Evolutionary conservation across 176 grass and related monocot species (phyloP).

Genomic region (Pontederia paniculata): DNA sequence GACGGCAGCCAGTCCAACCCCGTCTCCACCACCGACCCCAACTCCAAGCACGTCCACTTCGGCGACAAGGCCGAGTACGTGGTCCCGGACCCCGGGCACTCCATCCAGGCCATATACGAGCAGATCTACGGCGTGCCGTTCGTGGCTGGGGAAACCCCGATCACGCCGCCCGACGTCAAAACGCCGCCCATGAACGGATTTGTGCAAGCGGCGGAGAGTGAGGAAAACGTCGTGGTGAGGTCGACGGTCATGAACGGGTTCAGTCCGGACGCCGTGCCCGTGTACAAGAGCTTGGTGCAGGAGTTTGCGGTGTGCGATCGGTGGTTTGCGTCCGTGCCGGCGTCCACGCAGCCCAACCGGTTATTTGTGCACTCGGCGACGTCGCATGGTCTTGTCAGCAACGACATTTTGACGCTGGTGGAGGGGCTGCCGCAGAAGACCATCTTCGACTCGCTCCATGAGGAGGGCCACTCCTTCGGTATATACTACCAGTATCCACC

Average conservation of each 20-base stretch:
- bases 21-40: constrained; percentile 30
- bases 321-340: constrained; percentile 66
- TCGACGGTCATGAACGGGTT: constrained; percentile 79
- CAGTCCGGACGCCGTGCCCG: constrained; percentile 51
- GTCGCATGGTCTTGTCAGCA: constrained; percentile 60
- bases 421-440: constrained; percentile 51
- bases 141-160: constrained; percentile 35
- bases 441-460: no score
- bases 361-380: constrained; percentile 65
- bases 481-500: constrained; percentile 80
- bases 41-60: constrained; percentile 31
- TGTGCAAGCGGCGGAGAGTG: constrained; percentile 65
- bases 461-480: constrained; percentile 52
- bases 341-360: constrained; percentile 87
- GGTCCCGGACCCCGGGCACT: constrained; percentile 83
- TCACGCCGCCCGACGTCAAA: constrained; percentile 30
- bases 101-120: constrained; percentile 78
- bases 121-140: constrained; percentile 63
- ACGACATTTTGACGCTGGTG: constrained; percentile 28
- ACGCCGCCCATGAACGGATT: constrained; percentile 58
- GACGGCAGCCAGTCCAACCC: constrained; percentile 36
- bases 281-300: constrained; percentile 47
- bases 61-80: constrained; percentile 42
- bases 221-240: constrained; percentile 39
- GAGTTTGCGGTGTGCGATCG: constrained; percentile 64